Evolutionary conservation across 352 stramenopile species (phyloP), one percentile per base, ranked within the genome.

Genomic region (Hyaloperonospora brassicae): DNA sequence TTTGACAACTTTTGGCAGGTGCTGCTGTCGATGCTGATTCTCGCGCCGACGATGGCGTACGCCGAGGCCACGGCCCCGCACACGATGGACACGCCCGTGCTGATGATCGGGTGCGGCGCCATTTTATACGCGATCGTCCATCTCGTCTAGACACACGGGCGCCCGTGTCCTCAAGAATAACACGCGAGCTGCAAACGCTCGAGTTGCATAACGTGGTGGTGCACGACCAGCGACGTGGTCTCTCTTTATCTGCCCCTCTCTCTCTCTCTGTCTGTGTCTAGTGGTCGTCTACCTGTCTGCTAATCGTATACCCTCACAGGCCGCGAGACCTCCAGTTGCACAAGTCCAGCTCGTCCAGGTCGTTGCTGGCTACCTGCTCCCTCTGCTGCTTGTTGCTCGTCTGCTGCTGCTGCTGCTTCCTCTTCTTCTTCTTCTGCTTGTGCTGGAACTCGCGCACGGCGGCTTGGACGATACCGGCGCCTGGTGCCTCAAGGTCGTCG

Each of bases 81-180:
- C 65, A 92, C 79, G 43, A 92, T 92, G 79, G 82, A 92, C 61
- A 89, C 82, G 34, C 82, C 82, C 0, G 79, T 89, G 55, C 64
- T 92, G 53, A 92, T 92, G 82, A 80, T 87, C 53, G 78, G 73
- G 31, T 84, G 79, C 49, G 82, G 82, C 36, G 52, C 66, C 47
- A 84, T 89, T 57, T 52, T 92, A 34, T 92, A 88, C 61, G 54
- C 65, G n/a, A 83, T 92, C 51, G 77, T 73, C 31, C 70, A 69
- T 55, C 45, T 76, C 23, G 40, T 79, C 13, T 79, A 73, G 68
- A 31, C 27, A 3, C 3, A 79, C 2, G 80, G 50, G 17, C 53
- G 7, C 3, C 7, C 27, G 27, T 31, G 7, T 31, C 7, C 27
- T 31, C 27, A 31, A 31, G 27, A 31, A 31, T 31, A 31, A 31